Conservation (phyloP, 257 asterid genomes). For the Przewalskia tangutica region DNA sequence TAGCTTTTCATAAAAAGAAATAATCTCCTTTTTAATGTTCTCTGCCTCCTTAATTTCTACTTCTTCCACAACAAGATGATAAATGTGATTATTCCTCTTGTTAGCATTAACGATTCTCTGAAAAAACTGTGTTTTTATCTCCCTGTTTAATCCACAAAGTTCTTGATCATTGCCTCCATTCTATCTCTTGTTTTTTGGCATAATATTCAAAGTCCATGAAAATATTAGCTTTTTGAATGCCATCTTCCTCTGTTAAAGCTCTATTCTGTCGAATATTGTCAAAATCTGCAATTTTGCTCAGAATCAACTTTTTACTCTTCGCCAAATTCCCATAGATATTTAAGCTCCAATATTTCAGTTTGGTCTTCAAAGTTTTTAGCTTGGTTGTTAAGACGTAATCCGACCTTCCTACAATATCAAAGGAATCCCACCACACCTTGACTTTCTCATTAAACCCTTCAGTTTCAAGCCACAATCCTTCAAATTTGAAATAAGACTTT, state of each 20-base stretch:
- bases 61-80: too few relatives aligned
- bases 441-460: not conserved
- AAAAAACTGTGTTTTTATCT: too few relatives aligned
- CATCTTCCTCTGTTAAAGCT: not conserved
- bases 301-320: not conserved
- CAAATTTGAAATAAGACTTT: not conserved
- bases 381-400: not conserved
- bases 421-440: not conserved
- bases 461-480: not conserved
- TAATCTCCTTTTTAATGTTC: too few relatives aligned
- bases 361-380: not conserved
- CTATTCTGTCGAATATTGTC: not conserved
- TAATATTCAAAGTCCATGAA: not conserved
- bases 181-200: too few relatives aligned
- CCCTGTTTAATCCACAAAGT: not conserved
- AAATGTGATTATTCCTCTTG: too few relatives aligned
- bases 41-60: too few relatives aligned
- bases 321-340: too few relatives aligned
- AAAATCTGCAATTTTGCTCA: not conserved
- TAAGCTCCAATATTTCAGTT: too few relatives aligned
- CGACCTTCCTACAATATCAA: not conserved
- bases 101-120: too few relatives aligned
- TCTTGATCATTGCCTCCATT: not conserved
- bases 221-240: not conserved
- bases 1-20: not conserved